Percentiles rank a stretch among this genome's conserved stretches.
These are phyloP conservation scores for Nicotiana attenuata DNA, from an alignment of 257 asterid genomes.

Conservation along the genomic window DNA sequence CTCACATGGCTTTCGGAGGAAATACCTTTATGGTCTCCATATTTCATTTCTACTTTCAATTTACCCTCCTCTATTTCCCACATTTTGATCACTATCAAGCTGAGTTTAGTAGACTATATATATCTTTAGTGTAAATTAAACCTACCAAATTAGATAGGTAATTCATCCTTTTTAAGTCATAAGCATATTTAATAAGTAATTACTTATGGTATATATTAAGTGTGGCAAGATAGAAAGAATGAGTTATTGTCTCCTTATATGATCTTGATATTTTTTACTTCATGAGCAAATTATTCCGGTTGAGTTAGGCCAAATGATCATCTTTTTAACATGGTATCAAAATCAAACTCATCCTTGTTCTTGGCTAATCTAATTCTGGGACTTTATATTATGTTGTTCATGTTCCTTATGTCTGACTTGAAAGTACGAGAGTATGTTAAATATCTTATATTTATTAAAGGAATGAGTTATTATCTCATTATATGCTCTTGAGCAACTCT, in stretches of 20 bases:
- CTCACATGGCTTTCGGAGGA: slow-evolving; percentile 36
- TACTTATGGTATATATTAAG: background rate
- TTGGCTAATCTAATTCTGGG: background rate
- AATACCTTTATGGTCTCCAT: slow-evolving; percentile 24
- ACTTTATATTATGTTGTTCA: background rate
- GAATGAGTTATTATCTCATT: background rate
- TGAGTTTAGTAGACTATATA: background rate
- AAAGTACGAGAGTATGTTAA: background rate
- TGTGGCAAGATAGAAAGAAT: background rate
- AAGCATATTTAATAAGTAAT: background rate
- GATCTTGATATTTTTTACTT: background rate
- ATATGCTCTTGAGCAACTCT: background rate
- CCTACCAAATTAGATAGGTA: background rate
- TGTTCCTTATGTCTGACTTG: background rate
- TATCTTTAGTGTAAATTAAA: too few species aligned
- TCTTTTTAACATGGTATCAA: too few species aligned
- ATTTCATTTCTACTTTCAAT: background rate
- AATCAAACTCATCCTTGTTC: background rate
- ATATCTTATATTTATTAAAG: background rate
- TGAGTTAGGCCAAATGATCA: too few species aligned
- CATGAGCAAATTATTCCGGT: too few species aligned
- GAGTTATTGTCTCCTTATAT: background rate
- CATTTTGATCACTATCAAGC: background rate
- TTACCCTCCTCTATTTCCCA: background rate
- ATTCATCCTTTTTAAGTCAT: background rate